phyloP scores from a whole-genome alignment of 768 basidiomycete genomes.

The Lentinula sp. region DNA sequence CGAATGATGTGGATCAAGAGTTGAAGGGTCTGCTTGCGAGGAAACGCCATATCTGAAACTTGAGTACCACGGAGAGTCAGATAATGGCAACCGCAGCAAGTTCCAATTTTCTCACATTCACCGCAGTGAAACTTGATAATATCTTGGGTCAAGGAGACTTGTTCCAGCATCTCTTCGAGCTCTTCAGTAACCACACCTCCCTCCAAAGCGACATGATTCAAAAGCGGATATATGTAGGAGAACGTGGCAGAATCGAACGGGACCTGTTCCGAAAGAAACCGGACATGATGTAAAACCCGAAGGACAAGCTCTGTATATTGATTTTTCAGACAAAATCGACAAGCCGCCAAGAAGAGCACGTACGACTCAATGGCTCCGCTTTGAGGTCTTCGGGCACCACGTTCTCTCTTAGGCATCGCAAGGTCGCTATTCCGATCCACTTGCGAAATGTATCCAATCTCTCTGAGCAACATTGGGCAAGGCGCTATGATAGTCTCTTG shows the following conservation, averaged over 20 bases:
- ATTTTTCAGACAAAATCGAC: not conserved
- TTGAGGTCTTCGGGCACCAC: constrained; percentile 68
- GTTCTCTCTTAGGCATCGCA: constrained; percentile 63
- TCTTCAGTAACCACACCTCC: constrained; percentile 66
- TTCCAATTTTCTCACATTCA: constrained; percentile 51
- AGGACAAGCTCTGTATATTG: constrained; percentile 57
- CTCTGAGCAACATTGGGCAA: constrained; percentile 69
- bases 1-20: constrained; percentile 68
- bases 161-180: constrained; percentile 71
- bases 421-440: constrained; percentile 80
- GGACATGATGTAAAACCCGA: constrained; percentile 81
- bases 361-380: constrained; percentile 65
- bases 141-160: constrained; percentile 69
- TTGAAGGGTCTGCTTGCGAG: constrained; percentile 63
- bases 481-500: constrained; percentile 33
- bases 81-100: not conserved
- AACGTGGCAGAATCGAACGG: constrained; percentile 86
- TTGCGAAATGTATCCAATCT: constrained; percentile 61
- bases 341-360: constrained; percentile 14
- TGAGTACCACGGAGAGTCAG: constrained; percentile 4
- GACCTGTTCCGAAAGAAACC: constrained; percentile 72
- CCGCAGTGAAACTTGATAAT: constrained; percentile 66
- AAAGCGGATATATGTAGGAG: constrained; percentile 71
- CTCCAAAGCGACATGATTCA: constrained; percentile 57
- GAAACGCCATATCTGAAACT: constrained; percentile 73